A percentile compares a stretch with the other conserved stretches of the same genome.
These are phyloP conservation scores for Chaetoceros tenuissimus DNA, from an alignment of 108 stramenopile genomes.

Conservation along the genomic window DNA sequence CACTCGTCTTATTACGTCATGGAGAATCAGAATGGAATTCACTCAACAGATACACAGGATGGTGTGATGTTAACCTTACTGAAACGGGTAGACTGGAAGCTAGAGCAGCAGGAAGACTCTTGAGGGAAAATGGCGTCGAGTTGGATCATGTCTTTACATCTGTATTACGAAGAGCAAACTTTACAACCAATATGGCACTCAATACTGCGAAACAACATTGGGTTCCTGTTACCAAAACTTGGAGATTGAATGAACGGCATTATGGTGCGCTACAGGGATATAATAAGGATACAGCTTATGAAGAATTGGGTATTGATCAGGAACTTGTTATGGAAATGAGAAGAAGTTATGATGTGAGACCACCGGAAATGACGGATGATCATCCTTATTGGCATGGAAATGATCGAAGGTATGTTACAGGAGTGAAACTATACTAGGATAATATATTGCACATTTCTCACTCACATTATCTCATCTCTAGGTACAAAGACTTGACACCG, in stretches of 20 bases:
- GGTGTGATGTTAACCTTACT: conserved; percentile 79
- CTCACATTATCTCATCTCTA: too few species aligned
- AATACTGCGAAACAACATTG: conserved; percentile 74
- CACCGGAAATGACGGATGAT: conserved; percentile 72
- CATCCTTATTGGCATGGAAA: conserved; percentile 84
- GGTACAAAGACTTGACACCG: conserved; percentile 43
- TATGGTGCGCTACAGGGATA: conserved; percentile 83
- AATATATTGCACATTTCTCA: not conserved
- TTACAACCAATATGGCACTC: conserved; percentile 68
- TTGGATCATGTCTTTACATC: conserved; percentile 81
- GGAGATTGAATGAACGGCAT: conserved; percentile 83
- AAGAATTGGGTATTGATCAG: conserved; percentile 62
- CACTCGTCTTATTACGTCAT: conserved; percentile 66
- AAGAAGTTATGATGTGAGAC: conserved; percentile 53
- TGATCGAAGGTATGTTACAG: conserved; percentile 46
- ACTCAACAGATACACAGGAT: conserved; percentile 70
- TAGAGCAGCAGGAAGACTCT: conserved; percentile 58
- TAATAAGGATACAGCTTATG: conserved; percentile 69
- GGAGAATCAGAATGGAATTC: conserved; percentile 81
- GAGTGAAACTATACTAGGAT: not conserved
- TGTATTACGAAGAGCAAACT: conserved; percentile 63
- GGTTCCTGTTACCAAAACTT: conserved; percentile 76
- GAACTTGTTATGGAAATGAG: conserved; percentile 82
- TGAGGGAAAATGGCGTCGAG: conserved; percentile 73
- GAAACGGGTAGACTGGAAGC: conserved; percentile 61